Percentiles rank a stretch among this genome's conserved stretches.
These are phyloP conservation scores for Aquanectria penicillioides DNA, from an alignment of 2,329 filamentous ascomycete genomes.

Conservation along the genomic window DNA sequence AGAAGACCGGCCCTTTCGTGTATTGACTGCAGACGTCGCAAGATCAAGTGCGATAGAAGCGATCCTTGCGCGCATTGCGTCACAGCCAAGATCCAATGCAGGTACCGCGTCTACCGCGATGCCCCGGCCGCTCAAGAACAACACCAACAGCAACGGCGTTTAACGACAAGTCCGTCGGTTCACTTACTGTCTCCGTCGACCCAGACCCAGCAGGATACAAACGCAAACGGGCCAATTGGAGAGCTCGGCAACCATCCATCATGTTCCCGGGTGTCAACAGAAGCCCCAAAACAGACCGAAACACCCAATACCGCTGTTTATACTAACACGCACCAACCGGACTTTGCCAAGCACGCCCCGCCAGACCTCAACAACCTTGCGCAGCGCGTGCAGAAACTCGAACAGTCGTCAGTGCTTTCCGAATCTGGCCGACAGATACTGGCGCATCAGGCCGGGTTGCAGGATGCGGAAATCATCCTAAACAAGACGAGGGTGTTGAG, in stretches of 20 bases:
- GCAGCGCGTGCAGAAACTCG: neutral
- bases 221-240: neutral
- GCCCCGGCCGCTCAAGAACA: neutral
- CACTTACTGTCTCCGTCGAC: neutral
- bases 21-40: constrained; percentile 14
- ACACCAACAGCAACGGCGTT: neutral
- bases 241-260: neutral
- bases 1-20: constrained; percentile 12
- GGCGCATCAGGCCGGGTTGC: neutral
- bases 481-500: neutral
- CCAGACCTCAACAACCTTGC: neutral
- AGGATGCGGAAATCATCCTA: neutral
- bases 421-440: neutral
- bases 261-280: neutral
- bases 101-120: neutral
- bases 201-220: neutral
- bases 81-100: neutral
- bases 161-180: neutral
- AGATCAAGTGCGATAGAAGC: constrained; percentile 18
- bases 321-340: neutral
- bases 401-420: neutral
- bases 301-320: neutral
- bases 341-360: neutral
- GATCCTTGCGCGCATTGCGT: constrained; percentile 13
- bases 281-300: neutral